Conservation (phyloP, 768 basidiomycete genomes). For the Kwoniella dejecticola region DNA sequence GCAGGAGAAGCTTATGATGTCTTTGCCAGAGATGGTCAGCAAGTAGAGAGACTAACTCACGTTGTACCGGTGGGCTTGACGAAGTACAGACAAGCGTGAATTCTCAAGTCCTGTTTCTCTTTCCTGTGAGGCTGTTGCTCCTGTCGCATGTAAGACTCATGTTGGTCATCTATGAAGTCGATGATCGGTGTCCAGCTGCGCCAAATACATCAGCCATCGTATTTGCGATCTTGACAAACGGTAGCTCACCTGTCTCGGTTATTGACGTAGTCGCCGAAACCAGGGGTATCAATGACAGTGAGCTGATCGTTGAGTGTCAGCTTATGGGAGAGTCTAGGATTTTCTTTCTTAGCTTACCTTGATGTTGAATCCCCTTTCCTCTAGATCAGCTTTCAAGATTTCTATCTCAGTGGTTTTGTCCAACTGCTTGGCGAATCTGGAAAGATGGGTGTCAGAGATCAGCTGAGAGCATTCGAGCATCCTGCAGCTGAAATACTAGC, state of each 20-base stretch:
- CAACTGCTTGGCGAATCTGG: conserved; percentile 73
- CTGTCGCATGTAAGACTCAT: conserved; percentile 68
- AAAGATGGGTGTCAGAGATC: background rate
- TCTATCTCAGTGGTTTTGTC: conserved; percentile 99
- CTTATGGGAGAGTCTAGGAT: background rate
- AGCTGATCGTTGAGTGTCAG: conserved; percentile 60
- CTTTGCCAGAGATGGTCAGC: no score
- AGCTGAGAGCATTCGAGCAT: no score
- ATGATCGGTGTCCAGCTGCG: conserved; percentile 91
- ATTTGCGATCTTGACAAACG: background rate
- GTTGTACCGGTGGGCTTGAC: conserved; percentile 94
- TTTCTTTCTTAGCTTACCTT: conserved; percentile 55
- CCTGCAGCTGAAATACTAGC: no score
- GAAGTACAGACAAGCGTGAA: conserved; percentile 97
- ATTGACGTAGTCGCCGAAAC: conserved; percentile 99
- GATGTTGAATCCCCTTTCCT: conserved; percentile 99
- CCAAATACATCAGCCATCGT: background rate
- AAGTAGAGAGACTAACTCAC: conserved; percentile 61
- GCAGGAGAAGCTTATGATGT: no score
- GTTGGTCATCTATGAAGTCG: conserved; percentile 72
- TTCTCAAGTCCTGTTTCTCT: conserved; percentile 91
- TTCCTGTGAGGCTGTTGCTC: conserved; percentile 96
- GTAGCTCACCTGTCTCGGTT: conserved; percentile 79
- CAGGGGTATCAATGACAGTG: conserved; percentile 97
- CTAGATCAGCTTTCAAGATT: conserved; percentile 98